Conservation (phyloP, 345 rosid genomes). For the Heritiera fomes region DNA sequence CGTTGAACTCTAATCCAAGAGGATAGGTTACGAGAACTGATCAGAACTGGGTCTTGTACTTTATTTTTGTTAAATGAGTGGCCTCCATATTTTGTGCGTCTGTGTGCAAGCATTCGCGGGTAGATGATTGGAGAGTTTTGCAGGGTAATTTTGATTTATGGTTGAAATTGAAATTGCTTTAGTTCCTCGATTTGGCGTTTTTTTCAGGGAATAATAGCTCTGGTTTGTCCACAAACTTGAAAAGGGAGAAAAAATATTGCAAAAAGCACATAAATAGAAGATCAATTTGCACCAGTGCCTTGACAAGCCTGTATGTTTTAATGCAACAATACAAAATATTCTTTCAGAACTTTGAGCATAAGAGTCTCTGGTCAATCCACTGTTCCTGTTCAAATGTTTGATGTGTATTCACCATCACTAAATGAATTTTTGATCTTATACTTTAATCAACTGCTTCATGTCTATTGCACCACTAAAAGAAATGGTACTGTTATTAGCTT, state of each 20-base stretch:
- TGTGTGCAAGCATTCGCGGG: background rate
- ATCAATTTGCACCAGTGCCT: background rate
- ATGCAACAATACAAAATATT: background rate
- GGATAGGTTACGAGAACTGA: constrained; percentile 1
- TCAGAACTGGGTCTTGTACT: background rate
- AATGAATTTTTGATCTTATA: background rate
- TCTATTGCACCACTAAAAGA: background rate
- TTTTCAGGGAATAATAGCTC: background rate
- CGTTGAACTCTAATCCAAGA: background rate
- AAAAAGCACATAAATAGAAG: background rate
- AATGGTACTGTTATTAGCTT: background rate
- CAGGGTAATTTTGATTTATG: background rate
- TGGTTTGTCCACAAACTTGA: background rate
- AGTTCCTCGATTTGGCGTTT: background rate
- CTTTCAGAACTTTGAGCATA: background rate
- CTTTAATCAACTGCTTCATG: background rate
- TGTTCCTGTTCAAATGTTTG: background rate
- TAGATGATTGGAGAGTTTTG: background rate
- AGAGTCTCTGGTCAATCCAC: background rate
- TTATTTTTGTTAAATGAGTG: background rate
- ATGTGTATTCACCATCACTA: background rate
- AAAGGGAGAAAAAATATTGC: background rate
- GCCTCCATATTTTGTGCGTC: background rate
- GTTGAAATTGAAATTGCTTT: background rate
- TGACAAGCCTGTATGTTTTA: background rate